A percentile compares a stretch with the other conserved stretches of the same genome.
Evolutionary conservation across 495 filamentous ascomycete species (phyloP).

Genomic region (Geoglossum glabrum): DNA sequence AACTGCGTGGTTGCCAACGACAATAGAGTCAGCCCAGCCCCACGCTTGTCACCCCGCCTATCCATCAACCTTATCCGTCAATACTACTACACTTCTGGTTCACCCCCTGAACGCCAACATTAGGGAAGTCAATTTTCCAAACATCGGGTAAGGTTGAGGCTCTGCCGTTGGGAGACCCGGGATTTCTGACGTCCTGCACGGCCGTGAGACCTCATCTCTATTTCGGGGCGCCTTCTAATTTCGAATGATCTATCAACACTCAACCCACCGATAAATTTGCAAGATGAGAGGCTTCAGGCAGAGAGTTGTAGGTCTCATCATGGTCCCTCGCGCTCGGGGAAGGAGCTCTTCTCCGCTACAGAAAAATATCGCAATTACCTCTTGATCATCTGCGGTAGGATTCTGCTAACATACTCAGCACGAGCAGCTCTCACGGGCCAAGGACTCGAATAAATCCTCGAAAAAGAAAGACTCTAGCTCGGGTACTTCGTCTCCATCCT

Average conservation of each 20-base stretch:
- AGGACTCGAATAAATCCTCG: constrained; percentile 78
- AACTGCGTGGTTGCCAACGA: not conserved
- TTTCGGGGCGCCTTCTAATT: not conserved
- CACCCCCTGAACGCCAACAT: not conserved
- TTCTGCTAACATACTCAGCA: constrained; percentile 29
- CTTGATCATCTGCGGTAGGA: not conserved
- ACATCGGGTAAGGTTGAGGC: not conserved
- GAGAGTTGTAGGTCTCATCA: constrained; percentile 63
- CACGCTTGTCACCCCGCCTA: not conserved
- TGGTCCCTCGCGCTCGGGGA: not conserved
- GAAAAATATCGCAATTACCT: not conserved
- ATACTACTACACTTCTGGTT: not conserved
- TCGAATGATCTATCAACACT: not conserved
- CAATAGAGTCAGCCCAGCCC: not conserved
- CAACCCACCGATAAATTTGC: not conserved
- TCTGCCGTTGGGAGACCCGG: not conserved
- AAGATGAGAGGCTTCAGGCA: constrained; percentile 97
- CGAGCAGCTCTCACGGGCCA: constrained; percentile 84
- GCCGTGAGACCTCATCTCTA: not conserved
- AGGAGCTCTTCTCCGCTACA: not conserved
- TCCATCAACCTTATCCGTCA: not conserved
- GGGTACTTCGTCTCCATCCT: constrained; percentile 57
- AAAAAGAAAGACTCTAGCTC: constrained; percentile 83
- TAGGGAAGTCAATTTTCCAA: not conserved
- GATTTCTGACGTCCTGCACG: not conserved